phyloP scores from a whole-genome alignment of 371 early-diverging fungal genomes.

The Lichtheimia ramosa region DNA sequence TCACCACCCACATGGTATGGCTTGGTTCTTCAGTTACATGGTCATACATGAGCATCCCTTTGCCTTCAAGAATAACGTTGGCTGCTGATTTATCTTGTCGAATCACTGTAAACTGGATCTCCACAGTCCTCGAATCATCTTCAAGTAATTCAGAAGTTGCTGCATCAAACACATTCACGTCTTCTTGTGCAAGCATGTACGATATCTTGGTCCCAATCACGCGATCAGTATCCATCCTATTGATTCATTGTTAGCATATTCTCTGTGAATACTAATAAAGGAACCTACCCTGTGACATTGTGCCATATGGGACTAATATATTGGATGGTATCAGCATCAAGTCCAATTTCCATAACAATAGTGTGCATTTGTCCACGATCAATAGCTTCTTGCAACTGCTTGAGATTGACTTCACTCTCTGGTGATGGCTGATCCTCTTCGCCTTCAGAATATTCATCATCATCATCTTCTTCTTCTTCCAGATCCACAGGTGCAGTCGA shows the following conservation, averaged over 20 bases:
- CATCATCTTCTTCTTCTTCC: not conserved
- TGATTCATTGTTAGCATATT: not conserved
- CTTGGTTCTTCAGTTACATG: constrained; percentile 65
- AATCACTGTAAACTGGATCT: constrained; percentile 69
- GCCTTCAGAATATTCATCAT: not conserved
- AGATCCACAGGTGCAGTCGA: not conserved
- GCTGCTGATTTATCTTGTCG: constrained; percentile 23
- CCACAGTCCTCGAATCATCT: constrained; percentile 75
- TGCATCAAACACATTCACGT: constrained; percentile 60
- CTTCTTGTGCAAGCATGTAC: constrained; percentile 47
- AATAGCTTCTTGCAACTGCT: constrained; percentile 52
- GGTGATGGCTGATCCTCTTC: constrained; percentile 1
- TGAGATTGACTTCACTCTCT: not conserved
- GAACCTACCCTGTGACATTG: constrained; percentile 56
- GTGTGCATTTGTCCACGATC: constrained; percentile 59
- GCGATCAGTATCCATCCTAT: constrained; percentile 49
- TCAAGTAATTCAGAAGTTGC: constrained; percentile 69
- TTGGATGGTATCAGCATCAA: constrained; percentile 43
- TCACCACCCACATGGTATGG: constrained; percentile 86
- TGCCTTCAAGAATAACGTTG: constrained; percentile 78
- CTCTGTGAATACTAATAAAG: not conserved
- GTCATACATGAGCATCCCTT: constrained; percentile 88
- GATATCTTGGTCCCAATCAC: constrained; percentile 49
- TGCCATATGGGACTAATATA: constrained; percentile 67
- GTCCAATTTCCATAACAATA: constrained; percentile 61